Evolutionary conservation across 225 moss, liverwort and hornwort genomes (phyloP).

Genomic region (Anthoceros angustus): DNA sequence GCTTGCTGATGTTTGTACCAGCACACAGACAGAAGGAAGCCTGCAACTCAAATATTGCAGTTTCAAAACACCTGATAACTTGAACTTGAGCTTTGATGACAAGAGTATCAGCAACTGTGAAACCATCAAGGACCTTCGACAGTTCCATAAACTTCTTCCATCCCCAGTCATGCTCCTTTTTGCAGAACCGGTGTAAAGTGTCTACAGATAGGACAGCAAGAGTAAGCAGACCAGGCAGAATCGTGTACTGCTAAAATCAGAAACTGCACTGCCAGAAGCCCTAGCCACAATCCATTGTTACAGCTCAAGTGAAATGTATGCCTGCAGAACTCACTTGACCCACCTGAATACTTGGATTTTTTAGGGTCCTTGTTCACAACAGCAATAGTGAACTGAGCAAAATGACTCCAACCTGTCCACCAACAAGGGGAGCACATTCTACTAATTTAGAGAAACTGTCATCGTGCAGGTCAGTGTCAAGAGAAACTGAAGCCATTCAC

Average conservation of each 20-base stretch:
- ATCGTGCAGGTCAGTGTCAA: neutral
- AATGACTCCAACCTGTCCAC: constrained; percentile 94
- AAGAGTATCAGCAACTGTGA: constrained; percentile 93
- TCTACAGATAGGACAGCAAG: constrained; percentile 33
- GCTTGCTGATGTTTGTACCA: too few species aligned
- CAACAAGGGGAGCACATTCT: neutral
- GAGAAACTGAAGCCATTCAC: neutral
- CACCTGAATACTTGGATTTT: constrained; percentile 99
- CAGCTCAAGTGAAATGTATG: neutral
- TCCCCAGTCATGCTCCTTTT: constrained; percentile 99
- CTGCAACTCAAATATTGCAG: neutral
- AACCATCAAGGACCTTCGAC: constrained; percentile 94
- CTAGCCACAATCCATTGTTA: neutral
- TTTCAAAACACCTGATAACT: constrained; percentile 66
- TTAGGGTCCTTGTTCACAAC: constrained; percentile 99
- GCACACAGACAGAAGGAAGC: too few species aligned
- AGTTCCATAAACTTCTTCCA: constrained; percentile 99
- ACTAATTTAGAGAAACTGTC: too few species aligned
- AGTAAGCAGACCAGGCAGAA: constrained; percentile 8
- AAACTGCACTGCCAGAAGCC: neutral
- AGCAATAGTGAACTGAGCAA: constrained; percentile 97
- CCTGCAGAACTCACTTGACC: neutral
- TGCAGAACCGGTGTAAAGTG: constrained; percentile 96
- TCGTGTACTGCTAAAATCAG: constrained; percentile 11
- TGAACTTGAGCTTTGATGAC: constrained; percentile 99